Evolutionary conservation across 257 asterid genomes (phyloP).

Genomic region (Gentiana dahurica): DNA sequence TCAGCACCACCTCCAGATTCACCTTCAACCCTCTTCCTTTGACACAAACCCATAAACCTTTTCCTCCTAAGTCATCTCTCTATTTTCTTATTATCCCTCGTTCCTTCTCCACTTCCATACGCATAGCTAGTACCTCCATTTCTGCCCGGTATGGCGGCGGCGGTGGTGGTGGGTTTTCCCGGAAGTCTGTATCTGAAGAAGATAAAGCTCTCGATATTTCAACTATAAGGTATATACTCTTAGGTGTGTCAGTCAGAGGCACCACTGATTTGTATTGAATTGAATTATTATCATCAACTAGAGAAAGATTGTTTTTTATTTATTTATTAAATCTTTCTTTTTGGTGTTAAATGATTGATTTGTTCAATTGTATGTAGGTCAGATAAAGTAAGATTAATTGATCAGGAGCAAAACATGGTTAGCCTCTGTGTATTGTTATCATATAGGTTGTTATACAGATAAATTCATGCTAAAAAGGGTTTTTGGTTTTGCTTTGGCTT

Average conservation of each 20-base stretch:
- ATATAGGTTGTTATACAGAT: not conserved
- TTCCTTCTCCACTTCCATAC: slow-evolving; percentile 6
- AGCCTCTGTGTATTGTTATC: slow-evolving; percentile 14
- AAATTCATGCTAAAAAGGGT: slow-evolving; percentile 5
- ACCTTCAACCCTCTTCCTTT: slow-evolving; percentile 38
- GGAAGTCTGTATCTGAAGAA: slow-evolving; percentile 32
- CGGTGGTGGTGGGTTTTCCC: slow-evolving; percentile 25
- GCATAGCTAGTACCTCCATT: slow-evolving; percentile 13
- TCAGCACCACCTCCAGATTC: slow-evolving; percentile 64
- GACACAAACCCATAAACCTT: slow-evolving; percentile 20
- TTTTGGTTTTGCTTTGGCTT: slow-evolving; percentile 10
- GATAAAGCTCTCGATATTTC: slow-evolving; percentile 72
- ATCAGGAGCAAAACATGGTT: slow-evolving; percentile 86
- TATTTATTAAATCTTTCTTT: not conserved
- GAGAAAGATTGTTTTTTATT: not conserved
- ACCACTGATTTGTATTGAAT: not conserved
- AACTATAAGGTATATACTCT: slow-evolving; percentile 37
- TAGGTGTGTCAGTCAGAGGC: not conserved
- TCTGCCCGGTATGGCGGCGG: slow-evolving; percentile 61
- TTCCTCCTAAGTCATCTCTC: slow-evolving; percentile 16
- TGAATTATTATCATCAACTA: not conserved
- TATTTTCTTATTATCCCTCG: slow-evolving; percentile 25
- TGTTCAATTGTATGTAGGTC: slow-evolving; percentile 47
- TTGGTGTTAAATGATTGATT: not conserved
- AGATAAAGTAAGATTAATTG: slow-evolving; percentile 78